Conservation (phyloP, 108 stramenopile species). For the Schizochytrium sp. region DNA sequence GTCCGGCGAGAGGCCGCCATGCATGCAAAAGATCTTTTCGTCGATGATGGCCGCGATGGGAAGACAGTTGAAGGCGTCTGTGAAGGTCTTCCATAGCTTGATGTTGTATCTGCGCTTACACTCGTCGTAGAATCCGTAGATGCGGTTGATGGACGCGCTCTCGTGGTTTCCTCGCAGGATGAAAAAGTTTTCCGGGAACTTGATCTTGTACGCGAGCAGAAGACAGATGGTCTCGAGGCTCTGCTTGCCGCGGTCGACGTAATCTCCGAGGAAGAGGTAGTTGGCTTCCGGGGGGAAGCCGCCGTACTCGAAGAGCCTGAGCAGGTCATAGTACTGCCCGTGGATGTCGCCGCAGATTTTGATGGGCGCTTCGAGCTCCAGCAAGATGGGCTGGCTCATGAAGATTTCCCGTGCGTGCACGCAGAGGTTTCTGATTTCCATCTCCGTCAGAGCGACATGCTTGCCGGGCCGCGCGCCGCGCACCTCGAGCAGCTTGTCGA, state of each 20-base stretch:
- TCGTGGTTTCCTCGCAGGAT: slow-evolving; percentile 99
- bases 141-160: slow-evolving; percentile 96
- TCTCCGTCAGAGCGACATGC: slow-evolving; percentile 52
- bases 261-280: slow-evolving; percentile 48
- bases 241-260: slow-evolving; percentile 47
- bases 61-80: slow-evolving; percentile 99
- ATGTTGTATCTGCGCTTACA: slow-evolving; percentile 97
- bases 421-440: slow-evolving; percentile 86
- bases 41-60: slow-evolving; percentile 98
- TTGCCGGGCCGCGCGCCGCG: slow-evolving; percentile 32
- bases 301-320: slow-evolving; percentile 93
- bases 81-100: slow-evolving; percentile 99
- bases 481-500: slow-evolving; percentile 36
- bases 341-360: slow-evolving; percentile 93
- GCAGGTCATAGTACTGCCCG: slow-evolving; percentile 89
- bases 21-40: slow-evolving; percentile 99
- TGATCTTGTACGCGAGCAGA: slow-evolving; percentile 96
- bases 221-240: slow-evolving; percentile 83
- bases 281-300: slow-evolving; percentile 85
- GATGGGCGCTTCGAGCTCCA: slow-evolving; percentile 86
- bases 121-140: slow-evolving; percentile 99
- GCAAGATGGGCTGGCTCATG: slow-evolving; percentile 88
- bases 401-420: slow-evolving; percentile 75
- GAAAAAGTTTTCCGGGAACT: slow-evolving; percentile 98
- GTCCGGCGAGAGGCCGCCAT: slow-evolving; percentile 94